A percentile compares a stretch with the other conserved stretches of the same genome.
Conservation (phyloP, 2,329 filamentous ascomycete species). For the Colletotrichum sp. region DNA sequence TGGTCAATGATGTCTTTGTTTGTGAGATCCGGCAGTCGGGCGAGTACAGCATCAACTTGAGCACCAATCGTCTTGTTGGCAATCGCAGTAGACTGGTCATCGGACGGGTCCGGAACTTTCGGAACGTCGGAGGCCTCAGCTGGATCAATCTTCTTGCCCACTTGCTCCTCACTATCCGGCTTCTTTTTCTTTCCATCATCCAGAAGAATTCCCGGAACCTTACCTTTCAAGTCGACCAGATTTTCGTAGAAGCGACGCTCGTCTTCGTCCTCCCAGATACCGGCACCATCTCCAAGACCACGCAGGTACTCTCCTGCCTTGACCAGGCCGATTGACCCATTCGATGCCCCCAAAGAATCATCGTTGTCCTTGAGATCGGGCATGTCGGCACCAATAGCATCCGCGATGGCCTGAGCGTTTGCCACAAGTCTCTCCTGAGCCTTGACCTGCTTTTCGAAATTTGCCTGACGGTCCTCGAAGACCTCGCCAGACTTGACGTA, state of each 20-base stretch:
- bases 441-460: constrained; percentile 93
- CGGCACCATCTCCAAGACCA: constrained; percentile 86
- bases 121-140: constrained; percentile 51
- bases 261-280: constrained; percentile 99
- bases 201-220: constrained; percentile 90
- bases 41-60: constrained; percentile 89
- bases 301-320: constrained; percentile 94
- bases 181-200: constrained; percentile 98
- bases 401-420: constrained; percentile 90
- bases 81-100: constrained; percentile 92
- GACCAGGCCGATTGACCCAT: constrained; percentile 87
- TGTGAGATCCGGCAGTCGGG: constrained; percentile 87
- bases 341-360: constrained; percentile 66
- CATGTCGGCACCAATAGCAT: constrained; percentile 90
- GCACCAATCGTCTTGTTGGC: constrained; percentile 97
- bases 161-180: constrained; percentile 77
- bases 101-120: constrained; percentile 61
- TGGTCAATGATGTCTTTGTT: constrained; percentile 93
- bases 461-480: constrained; percentile 95
- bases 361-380: constrained; percentile 89
- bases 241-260: constrained; percentile 99
- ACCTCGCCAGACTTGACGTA: constrained; percentile 99
- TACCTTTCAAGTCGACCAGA: constrained; percentile 90
- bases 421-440: constrained; percentile 87
- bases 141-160: constrained; percentile 74